Base-by-base conservation (phyloP, 2,329 filamentous ascomycete species). In the Aspergillus fumigatus region DNA sequence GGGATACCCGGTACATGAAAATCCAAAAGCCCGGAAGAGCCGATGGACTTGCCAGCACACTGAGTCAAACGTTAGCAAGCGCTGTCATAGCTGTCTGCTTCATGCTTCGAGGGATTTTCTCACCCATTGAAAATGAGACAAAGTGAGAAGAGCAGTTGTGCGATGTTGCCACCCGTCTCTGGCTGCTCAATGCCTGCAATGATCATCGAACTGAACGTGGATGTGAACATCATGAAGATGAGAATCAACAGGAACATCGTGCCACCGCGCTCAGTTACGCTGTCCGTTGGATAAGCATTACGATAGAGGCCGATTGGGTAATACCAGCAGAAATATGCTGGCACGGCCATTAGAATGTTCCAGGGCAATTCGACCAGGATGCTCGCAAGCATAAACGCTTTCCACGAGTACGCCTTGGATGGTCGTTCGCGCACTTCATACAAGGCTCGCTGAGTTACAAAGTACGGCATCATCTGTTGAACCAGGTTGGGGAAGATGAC, bases 1-100 rank as follows among this genome's bases (percentile, higher is more conserved):
- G 86, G 0, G 81, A 85, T 10, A 84, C 77, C 26, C 84, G 80
- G 71, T 90, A 88, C 88, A 90, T 90, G 75, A 89, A 90, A 59
- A 84, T 84, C 88, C 88, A 92, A 76, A 91, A 91, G 0, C 83
- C 80, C 0, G 88, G 88, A 1, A 91, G 77, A 0, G 79, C 77
- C 3, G 66, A 58, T 0, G 85, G 82, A 0, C 80, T 71, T 58
- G 87, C 84, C 53, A 90, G 74, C 3, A 90, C 87, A 67, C 86
- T 72, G 25, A 47, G 48, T 45, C 17, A 43, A 5, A 50, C 35
- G 49, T 58, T n/a, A 59, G 45, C 35, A 21, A 27, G 49, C 21
- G 17, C 27, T 50, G 32, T 38, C 32, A 17, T 38, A 38, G 32
- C 5, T 38, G 32, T 38, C 32, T 17, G 17, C 5, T 38, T 17